Evolutionary conservation across 2,329 filamentous ascomycete genomes (phyloP), one percentile per base, ranked within the genome.

Genomic region (Talaromyces rugulosus): DNA sequence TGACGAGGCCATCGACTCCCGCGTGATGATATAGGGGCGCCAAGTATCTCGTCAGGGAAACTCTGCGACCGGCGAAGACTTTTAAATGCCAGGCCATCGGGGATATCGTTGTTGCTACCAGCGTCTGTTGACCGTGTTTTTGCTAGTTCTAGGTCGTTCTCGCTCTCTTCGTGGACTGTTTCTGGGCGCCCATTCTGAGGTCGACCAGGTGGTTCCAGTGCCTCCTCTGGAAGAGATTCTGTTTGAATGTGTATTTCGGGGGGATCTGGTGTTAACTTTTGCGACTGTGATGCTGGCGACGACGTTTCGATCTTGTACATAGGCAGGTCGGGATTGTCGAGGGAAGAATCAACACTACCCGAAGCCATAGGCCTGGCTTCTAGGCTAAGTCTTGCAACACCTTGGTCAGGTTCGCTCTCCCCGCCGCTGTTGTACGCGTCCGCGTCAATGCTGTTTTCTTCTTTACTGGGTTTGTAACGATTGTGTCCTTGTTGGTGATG

Each of bases 1-100:
- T 77, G 78, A 7, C 79, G 74, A 12, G 75, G 72, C 65, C 74
- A 79, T 23, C 72, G 67, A 34, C 70, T 65, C 52, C 75, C 70
- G 36, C 64, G 63, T 30, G 67, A 65, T 5, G 40, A 33, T 4
- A 54, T 28, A 31, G 52, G 34, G 4, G 18, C 27, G 31, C 23
- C 30, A 14, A 61, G 57, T 14, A 66, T 60, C 23, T 64, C 63
- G 28, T 71, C 66, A 5, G 59, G 40, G 52, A 68, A 71, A 59
- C 78, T 80, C 62, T 74, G 75, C 5, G 75, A 70, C 30, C 75
- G 74, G 18, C 72, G 75, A 36, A 78, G 68, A 50, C 68, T 66
- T 67, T 72, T 69, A 50, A 70, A 64, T 36, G 69, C 69, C 47
- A 69, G 52, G 31, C 66, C 69, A n/a, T 69, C 63, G 52, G 65